phyloP scores from a whole-genome alignment of 257 asterid genomes.

The Cinchona pubescens region DNA sequence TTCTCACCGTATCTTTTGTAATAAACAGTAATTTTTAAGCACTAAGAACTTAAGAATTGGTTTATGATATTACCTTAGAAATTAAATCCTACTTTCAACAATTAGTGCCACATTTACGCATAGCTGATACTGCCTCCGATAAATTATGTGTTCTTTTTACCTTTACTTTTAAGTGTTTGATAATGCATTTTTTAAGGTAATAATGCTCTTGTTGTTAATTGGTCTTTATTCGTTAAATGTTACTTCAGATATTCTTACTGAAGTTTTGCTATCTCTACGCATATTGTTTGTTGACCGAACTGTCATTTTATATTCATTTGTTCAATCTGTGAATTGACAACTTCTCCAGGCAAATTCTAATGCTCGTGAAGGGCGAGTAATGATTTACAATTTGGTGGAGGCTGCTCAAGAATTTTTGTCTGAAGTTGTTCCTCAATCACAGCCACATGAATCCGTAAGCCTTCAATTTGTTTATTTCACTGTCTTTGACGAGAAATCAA shows the following conservation, averaged over 20 bases:
- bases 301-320: background rate
- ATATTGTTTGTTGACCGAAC: background rate
- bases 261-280: background rate
- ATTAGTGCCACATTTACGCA: background rate
- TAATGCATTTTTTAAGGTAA: no score
- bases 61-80: background rate
- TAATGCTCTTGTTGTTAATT: background rate
- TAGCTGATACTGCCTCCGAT: background rate
- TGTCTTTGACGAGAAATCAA: conserved; percentile 13
- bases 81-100: no score
- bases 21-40: no score
- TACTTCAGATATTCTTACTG: background rate
- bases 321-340: conserved; percentile 15
- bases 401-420: conserved; percentile 99
- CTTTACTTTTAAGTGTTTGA: background rate
- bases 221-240: background rate
- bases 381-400: conserved; percentile 95
- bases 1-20: no score
- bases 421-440: conserved; percentile 69
- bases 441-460: conserved; percentile 56
- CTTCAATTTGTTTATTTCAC: conserved; percentile 14
- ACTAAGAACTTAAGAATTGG: background rate
- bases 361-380: conserved; percentile 98
- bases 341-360: conserved; percentile 75
- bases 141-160: background rate